phyloP scores from a whole-genome alignment of 345 rosid genomes.

The Clausena lansium region DNA sequence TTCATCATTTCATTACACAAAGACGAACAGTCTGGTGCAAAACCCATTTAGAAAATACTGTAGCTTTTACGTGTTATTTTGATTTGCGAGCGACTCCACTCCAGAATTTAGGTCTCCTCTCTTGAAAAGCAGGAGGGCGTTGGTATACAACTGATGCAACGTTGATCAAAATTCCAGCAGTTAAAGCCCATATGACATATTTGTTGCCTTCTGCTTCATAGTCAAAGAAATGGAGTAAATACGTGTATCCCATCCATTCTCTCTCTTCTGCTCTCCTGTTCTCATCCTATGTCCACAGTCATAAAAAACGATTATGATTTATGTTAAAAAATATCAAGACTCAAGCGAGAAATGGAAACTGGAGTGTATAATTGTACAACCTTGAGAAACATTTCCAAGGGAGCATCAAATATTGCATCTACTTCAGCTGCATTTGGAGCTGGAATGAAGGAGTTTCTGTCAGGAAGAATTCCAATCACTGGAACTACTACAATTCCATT shows the following conservation, averaged over 20 bases:
- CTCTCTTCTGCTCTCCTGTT: conserved; percentile 52
- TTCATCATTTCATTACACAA: not conserved
- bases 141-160: conserved; percentile 54
- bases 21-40: not conserved
- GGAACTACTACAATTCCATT: conserved; percentile 48
- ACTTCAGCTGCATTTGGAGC: conserved; percentile 48
- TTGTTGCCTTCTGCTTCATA: conserved; percentile 28
- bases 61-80: conserved; percentile 4
- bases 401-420: conserved; percentile 63
- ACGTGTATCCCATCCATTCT: conserved; percentile 47
- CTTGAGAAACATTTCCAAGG: conserved; percentile 79
- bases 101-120: conserved; percentile 57
- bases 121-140: conserved; percentile 51
- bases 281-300: conserved; percentile 39
- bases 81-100: conserved; percentile 8
- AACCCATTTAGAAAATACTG: not conserved
- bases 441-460: conserved; percentile 50
- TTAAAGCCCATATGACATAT: conserved; percentile 64
- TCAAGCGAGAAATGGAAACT: not conserved
- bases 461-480: conserved; percentile 46
- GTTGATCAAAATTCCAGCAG: conserved; percentile 60
- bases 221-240: conserved; percentile 54
- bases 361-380: conserved; percentile 18
- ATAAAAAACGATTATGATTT: not conserved
- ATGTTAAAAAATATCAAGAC: not conserved